phyloP scores from a whole-genome alignment of 164 flowering plant species.

The Magnolia sinica region DNA sequence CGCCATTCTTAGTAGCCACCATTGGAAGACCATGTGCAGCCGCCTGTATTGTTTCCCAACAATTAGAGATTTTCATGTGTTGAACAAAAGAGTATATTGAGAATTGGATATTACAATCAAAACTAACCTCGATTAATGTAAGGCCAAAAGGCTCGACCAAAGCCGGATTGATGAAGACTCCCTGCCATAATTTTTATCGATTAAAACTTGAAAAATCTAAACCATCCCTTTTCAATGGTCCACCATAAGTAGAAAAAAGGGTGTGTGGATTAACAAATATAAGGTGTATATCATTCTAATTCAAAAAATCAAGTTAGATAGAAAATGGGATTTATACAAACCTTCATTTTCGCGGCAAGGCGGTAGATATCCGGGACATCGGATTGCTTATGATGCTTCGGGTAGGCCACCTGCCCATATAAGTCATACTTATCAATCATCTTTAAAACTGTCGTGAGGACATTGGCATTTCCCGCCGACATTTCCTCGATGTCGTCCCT shows the following conservation, averaged over 20 bases:
- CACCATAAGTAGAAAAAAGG: no score
- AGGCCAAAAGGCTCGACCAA: constrained; percentile 95
- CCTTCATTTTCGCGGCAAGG: constrained; percentile 87
- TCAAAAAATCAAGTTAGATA: neutral
- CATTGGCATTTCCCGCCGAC: constrained; percentile 75
- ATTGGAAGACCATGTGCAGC: constrained; percentile 98
- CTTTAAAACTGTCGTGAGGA: constrained; percentile 79
- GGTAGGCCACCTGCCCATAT: constrained; percentile 90
- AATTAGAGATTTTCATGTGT: constrained; percentile 6
- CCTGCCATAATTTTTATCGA: constrained; percentile 39
- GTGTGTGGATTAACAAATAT: no score
- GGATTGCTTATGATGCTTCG: constrained; percentile 91
- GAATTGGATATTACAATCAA: neutral
- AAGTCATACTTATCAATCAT: constrained; percentile 88
- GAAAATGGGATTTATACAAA: constrained; percentile 9
- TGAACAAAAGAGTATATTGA: neutral
- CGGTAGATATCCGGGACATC: constrained; percentile 97
- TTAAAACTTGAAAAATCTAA: neutral
- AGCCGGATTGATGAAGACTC: constrained; percentile 97
- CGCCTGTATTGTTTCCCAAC: constrained; percentile 47
- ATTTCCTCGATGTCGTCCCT: constrained; percentile 91
- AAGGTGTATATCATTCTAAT: neutral
- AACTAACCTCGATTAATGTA: constrained; percentile 88
- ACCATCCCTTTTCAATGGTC: neutral
- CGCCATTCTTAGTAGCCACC: constrained; percentile 99